These are phyloP conservation scores for Sordaria brevicollis DNA, from an alignment of 495 filamentous ascomycete genomes.

Conservation along the genomic window DNA sequence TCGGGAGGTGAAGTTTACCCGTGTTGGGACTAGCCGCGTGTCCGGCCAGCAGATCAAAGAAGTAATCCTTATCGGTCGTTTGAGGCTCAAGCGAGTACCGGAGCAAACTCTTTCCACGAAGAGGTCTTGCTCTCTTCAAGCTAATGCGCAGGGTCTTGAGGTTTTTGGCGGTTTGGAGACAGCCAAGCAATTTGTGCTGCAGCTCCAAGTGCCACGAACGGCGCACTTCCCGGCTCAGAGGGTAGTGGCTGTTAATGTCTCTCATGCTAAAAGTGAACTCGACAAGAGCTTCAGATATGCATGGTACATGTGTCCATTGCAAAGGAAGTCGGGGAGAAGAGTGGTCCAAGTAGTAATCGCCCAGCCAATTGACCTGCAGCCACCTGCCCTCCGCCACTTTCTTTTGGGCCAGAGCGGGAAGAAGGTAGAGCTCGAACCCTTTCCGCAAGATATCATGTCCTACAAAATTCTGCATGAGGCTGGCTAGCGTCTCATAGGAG, in stretches of 20 bases:
- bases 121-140: too few relatives aligned
- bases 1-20: neutral
- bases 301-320: neutral
- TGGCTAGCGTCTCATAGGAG: neutral
- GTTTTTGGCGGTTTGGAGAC: neutral
- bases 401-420: neutral
- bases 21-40: neutral
- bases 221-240: neutral
- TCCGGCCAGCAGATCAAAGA: neutral
- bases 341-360: neutral
- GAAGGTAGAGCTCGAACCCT: neutral
- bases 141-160: neutral
- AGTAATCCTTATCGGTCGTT: neutral
- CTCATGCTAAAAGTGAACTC: neutral
- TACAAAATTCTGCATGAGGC: neutral
- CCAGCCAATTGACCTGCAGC: neutral
- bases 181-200: neutral
- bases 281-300: neutral
- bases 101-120: too few relatives aligned
- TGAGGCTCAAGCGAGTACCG: too few relatives aligned
- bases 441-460: neutral
- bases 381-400: neutral
- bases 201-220: neutral
- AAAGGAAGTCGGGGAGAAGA: neutral
- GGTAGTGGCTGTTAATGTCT: neutral